Evolutionary conservation across 352 stramenopile species (phyloP).

Genomic region (Phytophthora ramorum): DNA sequence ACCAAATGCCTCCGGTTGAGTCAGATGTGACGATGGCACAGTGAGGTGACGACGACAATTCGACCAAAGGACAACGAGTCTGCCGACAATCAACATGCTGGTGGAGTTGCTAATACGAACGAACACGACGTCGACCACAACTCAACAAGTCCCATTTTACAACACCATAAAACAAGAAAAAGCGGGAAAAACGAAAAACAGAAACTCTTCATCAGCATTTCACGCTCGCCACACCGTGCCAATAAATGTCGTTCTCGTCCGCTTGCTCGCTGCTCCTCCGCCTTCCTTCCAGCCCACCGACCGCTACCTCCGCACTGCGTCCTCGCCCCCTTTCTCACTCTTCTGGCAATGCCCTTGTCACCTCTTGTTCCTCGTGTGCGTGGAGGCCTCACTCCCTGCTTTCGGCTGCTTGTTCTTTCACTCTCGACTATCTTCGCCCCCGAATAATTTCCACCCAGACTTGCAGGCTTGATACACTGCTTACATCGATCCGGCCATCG

Average conservation of each 20-base stretch:
- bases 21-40: conserved; percentile 7
- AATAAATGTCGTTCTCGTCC: conserved; percentile 34
- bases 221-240: conserved; percentile 32
- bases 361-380: conserved; percentile 17
- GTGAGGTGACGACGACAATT: conserved; percentile 1
- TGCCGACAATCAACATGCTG: conserved; percentile 1
- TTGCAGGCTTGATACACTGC: not conserved
- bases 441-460: conserved; percentile 11
- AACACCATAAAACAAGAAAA: conserved; percentile 28
- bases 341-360: conserved; percentile 26
- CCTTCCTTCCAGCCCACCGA: not conserved
- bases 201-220: conserved; percentile 43
- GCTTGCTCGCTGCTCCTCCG: conserved; percentile 21
- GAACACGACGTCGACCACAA: conserved; percentile 26
- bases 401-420: conserved; percentile 8
- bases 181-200: conserved; percentile 24
- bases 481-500: conserved; percentile 81
- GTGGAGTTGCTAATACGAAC: conserved; percentile 7
- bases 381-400: conserved; percentile 5
- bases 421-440: conserved; percentile 9
- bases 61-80: not conserved
- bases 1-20: not conserved
- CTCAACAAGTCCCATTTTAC: conserved; percentile 39
- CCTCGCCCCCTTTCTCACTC: conserved; percentile 8
- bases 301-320: conserved; percentile 11